Conservation (phyloP, 2,329 filamentous ascomycete genomes). For the Trichophyton simii region DNA sequence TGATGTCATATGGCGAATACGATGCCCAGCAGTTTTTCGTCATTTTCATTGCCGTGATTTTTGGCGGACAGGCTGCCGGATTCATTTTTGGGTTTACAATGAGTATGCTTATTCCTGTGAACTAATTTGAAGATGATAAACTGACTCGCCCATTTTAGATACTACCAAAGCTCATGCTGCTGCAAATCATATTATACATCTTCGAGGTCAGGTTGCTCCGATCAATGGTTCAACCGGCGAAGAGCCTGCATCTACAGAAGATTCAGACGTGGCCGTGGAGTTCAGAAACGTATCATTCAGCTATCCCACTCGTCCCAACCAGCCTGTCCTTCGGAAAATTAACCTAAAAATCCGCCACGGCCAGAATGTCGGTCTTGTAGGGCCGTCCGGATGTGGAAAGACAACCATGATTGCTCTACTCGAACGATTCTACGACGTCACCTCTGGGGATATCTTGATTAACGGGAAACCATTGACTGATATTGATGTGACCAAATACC, state of each 20-base stretch:
- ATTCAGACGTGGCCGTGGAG: constrained; percentile 29
- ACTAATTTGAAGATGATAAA: constrained; percentile 4
- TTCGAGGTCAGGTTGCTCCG: constrained; percentile 31
- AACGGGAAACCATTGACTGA: constrained; percentile 48
- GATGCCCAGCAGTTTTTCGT: constrained; percentile 31
- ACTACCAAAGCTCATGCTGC: constrained; percentile 41
- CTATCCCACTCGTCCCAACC: constrained; percentile 19
- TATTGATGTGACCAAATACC: constrained; percentile 50
- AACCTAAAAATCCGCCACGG: constrained; percentile 32
- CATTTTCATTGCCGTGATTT: constrained; percentile 32
- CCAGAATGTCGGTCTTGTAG: constrained; percentile 44
- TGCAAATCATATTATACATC: constrained; percentile 43
- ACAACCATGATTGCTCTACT: constrained; percentile 54
- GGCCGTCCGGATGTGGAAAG: constrained; percentile 48
- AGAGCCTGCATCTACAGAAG: constrained; percentile 23
- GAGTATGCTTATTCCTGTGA: constrained; percentile 14
- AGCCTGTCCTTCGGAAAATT: constrained; percentile 21
- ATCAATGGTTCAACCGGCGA: constrained; percentile 22
- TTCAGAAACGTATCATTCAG: constrained; percentile 36
- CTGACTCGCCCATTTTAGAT: constrained; percentile 20
- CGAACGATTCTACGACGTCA: constrained; percentile 56
- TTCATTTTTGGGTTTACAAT: constrained; percentile 27
- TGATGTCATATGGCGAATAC: constrained; percentile 22
- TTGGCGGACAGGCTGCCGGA: constrained; percentile 22
- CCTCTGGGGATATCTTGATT: constrained; percentile 51